phyloP scores from a whole-genome alignment of 495 filamentous ascomycete genomes.

The Penicillium cataractarum region DNA sequence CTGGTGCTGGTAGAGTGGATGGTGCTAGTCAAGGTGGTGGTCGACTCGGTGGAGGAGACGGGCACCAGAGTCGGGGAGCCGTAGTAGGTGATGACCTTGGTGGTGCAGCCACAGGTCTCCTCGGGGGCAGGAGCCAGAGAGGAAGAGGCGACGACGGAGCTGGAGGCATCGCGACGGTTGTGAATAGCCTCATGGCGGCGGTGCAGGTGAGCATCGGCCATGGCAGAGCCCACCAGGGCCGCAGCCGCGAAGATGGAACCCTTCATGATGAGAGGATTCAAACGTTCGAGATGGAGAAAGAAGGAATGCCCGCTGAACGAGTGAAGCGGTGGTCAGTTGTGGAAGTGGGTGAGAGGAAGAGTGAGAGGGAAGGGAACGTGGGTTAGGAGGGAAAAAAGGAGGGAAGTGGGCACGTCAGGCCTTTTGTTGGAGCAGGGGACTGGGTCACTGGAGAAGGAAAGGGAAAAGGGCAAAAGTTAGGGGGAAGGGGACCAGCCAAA shows the following conservation, averaged over 20 bases:
- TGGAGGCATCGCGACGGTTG: conserved; percentile 40
- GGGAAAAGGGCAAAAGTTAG: conserved; percentile 45
- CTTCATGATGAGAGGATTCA: conserved; percentile 63
- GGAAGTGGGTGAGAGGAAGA: conserved; percentile 42
- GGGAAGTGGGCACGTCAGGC: conserved; percentile 51
- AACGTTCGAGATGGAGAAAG: conserved; percentile 28
- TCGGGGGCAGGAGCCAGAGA: conserved; percentile 34
- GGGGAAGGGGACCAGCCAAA: conserved; percentile 24
- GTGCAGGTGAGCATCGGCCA: conserved; percentile 61
- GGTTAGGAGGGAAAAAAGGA: conserved; percentile 30
- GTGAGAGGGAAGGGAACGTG: conserved; percentile 45
- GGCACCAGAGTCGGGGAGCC: conserved; percentile 58
- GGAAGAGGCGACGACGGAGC: conserved; percentile 12
- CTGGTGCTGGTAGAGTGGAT: conserved; percentile 45
- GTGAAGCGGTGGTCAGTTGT: conserved; percentile 81
- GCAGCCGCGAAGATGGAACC: conserved; percentile 66
- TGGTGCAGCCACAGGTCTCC: conserved; percentile 68
- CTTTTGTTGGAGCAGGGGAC: conserved; percentile 46
- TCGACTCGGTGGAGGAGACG: conserved; percentile 24
- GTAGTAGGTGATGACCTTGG: conserved; percentile 63
- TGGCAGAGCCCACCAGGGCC: conserved; percentile 64
- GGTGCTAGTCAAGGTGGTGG: conserved; percentile 38
- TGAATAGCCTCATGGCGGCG: conserved; percentile 64
- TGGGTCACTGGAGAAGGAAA: conserved; percentile 26
- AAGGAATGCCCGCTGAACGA: conserved; percentile 96